Percentiles rank a stretch among this genome's conserved stretches.
Conservation (phyloP, 1,139 yeast species). For the Martiniozyma asiatica region DNA sequence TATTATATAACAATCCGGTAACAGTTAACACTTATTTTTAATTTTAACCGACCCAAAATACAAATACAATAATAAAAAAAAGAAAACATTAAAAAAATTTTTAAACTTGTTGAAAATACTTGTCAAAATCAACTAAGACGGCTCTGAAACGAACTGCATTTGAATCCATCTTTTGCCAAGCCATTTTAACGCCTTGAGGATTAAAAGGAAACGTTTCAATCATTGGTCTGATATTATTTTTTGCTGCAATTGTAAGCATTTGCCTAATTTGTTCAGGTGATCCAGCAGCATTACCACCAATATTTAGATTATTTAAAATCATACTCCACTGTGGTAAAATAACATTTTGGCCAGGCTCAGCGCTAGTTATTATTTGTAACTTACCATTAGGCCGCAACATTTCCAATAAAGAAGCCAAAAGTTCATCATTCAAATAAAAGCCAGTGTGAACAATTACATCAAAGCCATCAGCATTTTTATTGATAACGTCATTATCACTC, state of each 20-base stretch:
- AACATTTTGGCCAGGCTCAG: slow-evolving; percentile 25
- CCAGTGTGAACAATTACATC: slow-evolving; percentile 41
- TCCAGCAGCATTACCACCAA: slow-evolving; percentile 31
- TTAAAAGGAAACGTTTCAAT: slow-evolving; percentile 41
- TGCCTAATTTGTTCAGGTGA: slow-evolving; percentile 38
- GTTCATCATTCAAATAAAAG: slow-evolving; percentile 28
- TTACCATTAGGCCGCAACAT: slow-evolving; percentile 30
- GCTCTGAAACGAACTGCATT: slow-evolving; percentile 58
- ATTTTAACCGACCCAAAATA: too few species aligned
- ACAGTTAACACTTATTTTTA: too few species aligned
- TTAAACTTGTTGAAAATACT: slow-evolving; percentile 13
- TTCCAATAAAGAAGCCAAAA: slow-evolving; percentile 24
- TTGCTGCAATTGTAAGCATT: slow-evolving; percentile 43
- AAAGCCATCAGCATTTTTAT: slow-evolving; percentile 27
- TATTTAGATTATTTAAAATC: slow-evolving; percentile 21
- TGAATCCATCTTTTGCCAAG: slow-evolving; percentile 34
- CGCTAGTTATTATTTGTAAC: slow-evolving; percentile 35
- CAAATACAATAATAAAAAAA: too few species aligned
- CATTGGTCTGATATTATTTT: slow-evolving; percentile 44
- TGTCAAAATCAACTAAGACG: slow-evolving; percentile 46
- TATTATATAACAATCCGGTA: too few species aligned
- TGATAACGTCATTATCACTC: slow-evolving; percentile 23
- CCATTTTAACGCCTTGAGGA: slow-evolving; percentile 36
- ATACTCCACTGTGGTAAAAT: slow-evolving; percentile 20
- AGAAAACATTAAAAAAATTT: too few species aligned